Percentiles rank a stretch among this genome's conserved stretches.
Evolutionary conservation across 2,329 filamentous ascomycete species (phyloP).

Genomic region (Fusarium denticulatum): DNA sequence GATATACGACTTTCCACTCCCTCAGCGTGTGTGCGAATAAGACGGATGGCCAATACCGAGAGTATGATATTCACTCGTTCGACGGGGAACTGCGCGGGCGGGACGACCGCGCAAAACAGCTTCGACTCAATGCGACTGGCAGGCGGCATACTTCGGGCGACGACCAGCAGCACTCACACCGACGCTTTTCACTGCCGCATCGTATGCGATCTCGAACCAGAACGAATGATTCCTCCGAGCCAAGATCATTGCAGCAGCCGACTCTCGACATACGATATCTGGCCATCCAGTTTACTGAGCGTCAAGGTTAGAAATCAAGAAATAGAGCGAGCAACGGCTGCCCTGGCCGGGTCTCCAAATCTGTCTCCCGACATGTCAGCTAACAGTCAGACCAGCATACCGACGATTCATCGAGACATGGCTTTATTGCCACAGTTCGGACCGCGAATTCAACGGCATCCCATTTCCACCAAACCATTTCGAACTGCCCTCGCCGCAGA

Average conservation of each 20-base stretch:
- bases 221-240: constrained; percentile 43
- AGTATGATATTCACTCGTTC: constrained; percentile 60
- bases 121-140: constrained; percentile 54
- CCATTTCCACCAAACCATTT: constrained; percentile 58
- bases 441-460: constrained; percentile 58
- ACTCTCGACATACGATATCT: constrained; percentile 58
- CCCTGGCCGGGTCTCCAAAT: constrained; percentile 4
- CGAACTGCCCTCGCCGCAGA: constrained; percentile 59
- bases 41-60: constrained; percentile 56
- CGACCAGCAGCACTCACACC: constrained; percentile 46
- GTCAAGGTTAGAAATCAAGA: constrained; percentile 51
- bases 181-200: constrained; percentile 56
- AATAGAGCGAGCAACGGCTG: constrained; percentile 4
- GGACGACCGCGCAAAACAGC: constrained; percentile 57
- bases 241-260: constrained; percentile 36
- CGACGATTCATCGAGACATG: constrained; percentile 58
- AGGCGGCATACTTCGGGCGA: constrained; percentile 55
- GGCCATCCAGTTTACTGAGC: constrained; percentile 60
- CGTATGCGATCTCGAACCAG: constrained; percentile 54
- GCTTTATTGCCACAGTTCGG: constrained; percentile 57
- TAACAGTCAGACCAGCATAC: constrained; percentile 48
- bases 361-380: constrained; percentile 28
- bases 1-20: constrained; percentile 58
- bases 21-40: constrained; percentile 60
- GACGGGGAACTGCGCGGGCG: constrained; percentile 57